Conservation (phyloP, 495 filamentous ascomycete genomes). For the Neurospora hispaniola region DNA sequence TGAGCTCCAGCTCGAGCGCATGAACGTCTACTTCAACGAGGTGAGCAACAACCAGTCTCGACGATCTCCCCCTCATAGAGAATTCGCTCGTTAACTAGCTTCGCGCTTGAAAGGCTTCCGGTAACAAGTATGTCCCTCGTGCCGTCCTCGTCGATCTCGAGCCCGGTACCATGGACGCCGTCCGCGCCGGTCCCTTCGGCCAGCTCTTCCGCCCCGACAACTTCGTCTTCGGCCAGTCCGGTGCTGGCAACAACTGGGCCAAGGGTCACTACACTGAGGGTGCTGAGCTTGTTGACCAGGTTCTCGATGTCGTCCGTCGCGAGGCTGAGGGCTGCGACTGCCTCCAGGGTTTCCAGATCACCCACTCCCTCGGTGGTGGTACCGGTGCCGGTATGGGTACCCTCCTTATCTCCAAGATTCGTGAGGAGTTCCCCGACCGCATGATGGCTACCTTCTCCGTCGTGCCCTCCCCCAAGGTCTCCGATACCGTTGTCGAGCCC, state of each 20-base stretch:
- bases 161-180: slow-evolving; percentile 98
- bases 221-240: slow-evolving; percentile 99
- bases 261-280: slow-evolving; percentile 99
- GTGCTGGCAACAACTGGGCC: slow-evolving; percentile 99
- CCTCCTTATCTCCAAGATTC: slow-evolving; percentile 99
- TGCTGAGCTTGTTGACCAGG: slow-evolving; percentile 96
- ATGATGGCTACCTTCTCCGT: slow-evolving; percentile 99
- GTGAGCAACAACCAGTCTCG: slow-evolving; percentile 36
- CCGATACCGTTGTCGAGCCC: slow-evolving; percentile 98
- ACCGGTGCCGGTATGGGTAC: slow-evolving; percentile 99
- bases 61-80: neutral
- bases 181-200: slow-evolving; percentile 97
- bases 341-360: slow-evolving; percentile 99
- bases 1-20: slow-evolving; percentile 98
- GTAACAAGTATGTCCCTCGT: slow-evolving; percentile 98
- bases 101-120: slow-evolving; percentile 53
- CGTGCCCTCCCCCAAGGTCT: slow-evolving; percentile 98
- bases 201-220: slow-evolving; percentile 99
- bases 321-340: slow-evolving; percentile 99
- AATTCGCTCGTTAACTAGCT: neutral
- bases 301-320: slow-evolving; percentile 96
- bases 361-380: slow-evolving; percentile 99
- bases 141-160: slow-evolving; percentile 99
- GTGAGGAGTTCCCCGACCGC: slow-evolving; percentile 99
- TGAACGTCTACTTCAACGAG: slow-evolving; percentile 99